phyloP scores from a whole-genome alignment of 2,329 filamentous ascomycete genomes.

The Colletotrichum sp. region DNA sequence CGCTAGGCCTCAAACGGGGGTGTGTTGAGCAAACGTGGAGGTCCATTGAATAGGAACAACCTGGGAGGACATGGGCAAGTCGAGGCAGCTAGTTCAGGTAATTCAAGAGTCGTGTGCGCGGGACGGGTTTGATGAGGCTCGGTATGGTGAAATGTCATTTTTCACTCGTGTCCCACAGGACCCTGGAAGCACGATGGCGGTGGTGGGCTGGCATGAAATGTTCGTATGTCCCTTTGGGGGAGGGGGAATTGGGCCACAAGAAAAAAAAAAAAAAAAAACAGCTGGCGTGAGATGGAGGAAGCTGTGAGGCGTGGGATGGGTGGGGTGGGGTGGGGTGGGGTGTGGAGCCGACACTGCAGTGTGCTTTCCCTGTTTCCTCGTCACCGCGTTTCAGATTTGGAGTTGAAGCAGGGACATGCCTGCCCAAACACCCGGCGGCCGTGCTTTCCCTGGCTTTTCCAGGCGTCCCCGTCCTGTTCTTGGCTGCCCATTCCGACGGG shows the following conservation, averaged over 20 bases:
- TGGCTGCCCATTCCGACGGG: constrained; percentile 6
- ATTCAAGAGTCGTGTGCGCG: background rate
- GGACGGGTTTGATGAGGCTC: constrained; percentile 1
- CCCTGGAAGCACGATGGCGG: background rate
- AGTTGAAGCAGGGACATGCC: background rate
- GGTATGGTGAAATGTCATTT: background rate
- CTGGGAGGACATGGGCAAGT: background rate
- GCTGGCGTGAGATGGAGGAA: too few species aligned
- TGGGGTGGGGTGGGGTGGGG: background rate
- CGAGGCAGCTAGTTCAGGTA: background rate
- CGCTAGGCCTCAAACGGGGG: background rate
- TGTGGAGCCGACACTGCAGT: background rate
- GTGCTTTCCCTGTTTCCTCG: background rate
- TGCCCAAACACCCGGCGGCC: background rate
- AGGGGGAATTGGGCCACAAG: too few species aligned
- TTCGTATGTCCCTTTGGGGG: too few species aligned
- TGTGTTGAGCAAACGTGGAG: background rate
- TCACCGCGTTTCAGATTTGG: constrained; percentile 10
- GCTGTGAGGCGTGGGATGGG: too few species aligned
- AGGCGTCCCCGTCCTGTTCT: background rate
- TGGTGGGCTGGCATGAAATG: background rate
- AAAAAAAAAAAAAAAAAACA: too few species aligned
- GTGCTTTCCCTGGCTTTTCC: background rate
- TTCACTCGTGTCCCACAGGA: background rate
- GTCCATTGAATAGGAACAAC: background rate